phyloP scores from a whole-genome alignment of 192 early-diverging fungal genomes.

The Coemansia sp. region DNA sequence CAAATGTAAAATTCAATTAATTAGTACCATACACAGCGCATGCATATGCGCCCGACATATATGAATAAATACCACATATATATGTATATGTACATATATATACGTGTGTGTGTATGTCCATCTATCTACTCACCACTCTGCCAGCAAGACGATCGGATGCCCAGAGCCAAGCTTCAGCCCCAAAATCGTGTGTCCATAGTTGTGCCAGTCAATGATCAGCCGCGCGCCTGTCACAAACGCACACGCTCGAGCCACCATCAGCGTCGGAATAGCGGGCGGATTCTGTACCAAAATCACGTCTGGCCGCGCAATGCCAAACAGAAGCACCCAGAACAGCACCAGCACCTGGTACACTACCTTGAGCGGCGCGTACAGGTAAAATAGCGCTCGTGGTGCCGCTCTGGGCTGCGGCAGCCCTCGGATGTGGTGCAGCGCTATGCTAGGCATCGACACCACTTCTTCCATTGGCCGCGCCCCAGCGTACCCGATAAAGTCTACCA shows the following conservation, averaged over 20 bases:
- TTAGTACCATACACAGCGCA: neutral
- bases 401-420: constrained; percentile 51
- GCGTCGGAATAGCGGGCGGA: constrained; percentile 91
- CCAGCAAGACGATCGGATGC: constrained; percentile 43
- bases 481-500: constrained; percentile 85
- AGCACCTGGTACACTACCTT: constrained; percentile 62
- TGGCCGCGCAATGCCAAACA: constrained; percentile 55
- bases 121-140: constrained; percentile 21
- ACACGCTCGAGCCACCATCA: constrained; percentile 70
- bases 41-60: too few species aligned
- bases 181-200: constrained; percentile 90
- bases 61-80: neutral
- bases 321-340: constrained; percentile 60
- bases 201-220: constrained; percentile 97
- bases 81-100: neutral
- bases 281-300: constrained; percentile 82
- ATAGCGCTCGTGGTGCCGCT: constrained; percentile 55
- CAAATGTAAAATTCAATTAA: neutral
- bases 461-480: constrained; percentile 53
- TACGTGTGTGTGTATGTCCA: neutral
- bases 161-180: constrained; percentile 60
- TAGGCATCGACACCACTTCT: constrained; percentile 5
- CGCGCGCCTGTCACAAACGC: constrained; percentile 60
- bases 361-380: constrained; percentile 63
- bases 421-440: constrained; percentile 21